phyloP scores from a whole-genome alignment of 2,329 filamentous ascomycete species.

The Phialophora chinensis region DNA sequence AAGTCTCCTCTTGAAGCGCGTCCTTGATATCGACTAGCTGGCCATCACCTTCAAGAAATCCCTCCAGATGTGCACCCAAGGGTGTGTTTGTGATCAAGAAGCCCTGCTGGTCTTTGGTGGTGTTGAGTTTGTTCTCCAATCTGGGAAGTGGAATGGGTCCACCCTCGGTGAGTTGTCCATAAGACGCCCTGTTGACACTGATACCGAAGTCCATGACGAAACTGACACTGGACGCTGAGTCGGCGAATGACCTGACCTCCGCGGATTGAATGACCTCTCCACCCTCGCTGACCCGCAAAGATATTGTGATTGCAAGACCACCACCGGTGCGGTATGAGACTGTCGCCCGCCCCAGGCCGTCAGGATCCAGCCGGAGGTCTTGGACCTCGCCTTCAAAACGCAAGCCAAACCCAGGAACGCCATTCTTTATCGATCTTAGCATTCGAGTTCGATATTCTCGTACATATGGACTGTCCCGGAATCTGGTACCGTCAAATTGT shows the following conservation, averaged over 20 bases:
- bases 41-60: conserved; percentile 10
- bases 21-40: conserved; percentile 1
- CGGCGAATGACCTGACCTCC: conserved; percentile 17
- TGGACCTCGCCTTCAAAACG: conserved; percentile 20
- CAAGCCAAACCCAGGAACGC: conserved; percentile 22
- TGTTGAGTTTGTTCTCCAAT: conserved; percentile 23
- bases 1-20: conserved; percentile 7
- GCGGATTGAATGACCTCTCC: conserved; percentile 24
- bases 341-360: conserved; percentile 24
- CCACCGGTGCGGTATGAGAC: conserved; percentile 3
- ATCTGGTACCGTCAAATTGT: conserved; percentile 28
- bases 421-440: conserved; percentile 21
- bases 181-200: conserved; percentile 29
- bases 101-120: background rate
- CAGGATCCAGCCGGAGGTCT: background rate
- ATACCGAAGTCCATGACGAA: conserved; percentile 24
- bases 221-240: conserved; percentile 2
- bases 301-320: conserved; percentile 20
- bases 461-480: conserved; percentile 24
- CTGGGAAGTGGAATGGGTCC: conserved; percentile 26
- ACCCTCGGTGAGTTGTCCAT: conserved; percentile 30
- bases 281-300: conserved; percentile 15
- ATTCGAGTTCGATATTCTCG: conserved; percentile 24
- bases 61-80: conserved; percentile 22
- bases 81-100: conserved; percentile 17